These are phyloP conservation scores for Agroathelia rolfsii DNA, from an alignment of 1,284 basidiomycete species.

Conservation along the genomic window DNA sequence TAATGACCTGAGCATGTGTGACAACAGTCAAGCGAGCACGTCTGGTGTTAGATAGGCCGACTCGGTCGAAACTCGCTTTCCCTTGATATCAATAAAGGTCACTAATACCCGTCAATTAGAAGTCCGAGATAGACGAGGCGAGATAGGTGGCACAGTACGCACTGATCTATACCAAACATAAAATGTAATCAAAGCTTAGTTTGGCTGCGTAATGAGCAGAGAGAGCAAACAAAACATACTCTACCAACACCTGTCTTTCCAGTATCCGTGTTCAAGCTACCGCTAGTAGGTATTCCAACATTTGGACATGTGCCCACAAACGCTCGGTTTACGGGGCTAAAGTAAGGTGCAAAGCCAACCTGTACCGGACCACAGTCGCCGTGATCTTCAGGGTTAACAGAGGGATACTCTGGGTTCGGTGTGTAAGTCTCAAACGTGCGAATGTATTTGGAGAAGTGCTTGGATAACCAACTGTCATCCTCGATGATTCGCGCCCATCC, in stretches of 20 bases:
- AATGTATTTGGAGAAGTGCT: slow-evolving; percentile 36
- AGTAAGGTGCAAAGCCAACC: slow-evolving; percentile 32
- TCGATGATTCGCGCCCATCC: slow-evolving; percentile 3
- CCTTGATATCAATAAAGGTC: slow-evolving; percentile 47
- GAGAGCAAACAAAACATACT: slow-evolving; percentile 31
- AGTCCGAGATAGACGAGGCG: too few relatives aligned
- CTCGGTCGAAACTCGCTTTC: slow-evolving; percentile 49
- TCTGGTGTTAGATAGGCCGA: slow-evolving; percentile 53
- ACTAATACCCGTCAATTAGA: slow-evolving; percentile 26
- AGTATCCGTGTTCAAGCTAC: slow-evolving; percentile 40
- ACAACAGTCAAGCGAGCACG: slow-evolving; percentile 48
- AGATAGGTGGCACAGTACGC: too few relatives aligned
- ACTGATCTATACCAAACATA: too few relatives aligned
- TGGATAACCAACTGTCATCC: slow-evolving; percentile 2
- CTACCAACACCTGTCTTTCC: slow-evolving; percentile 43
- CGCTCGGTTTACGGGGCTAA: slow-evolving; percentile 22
- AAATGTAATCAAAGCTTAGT: too few relatives aligned
- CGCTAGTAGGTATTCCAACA: slow-evolving; percentile 35
- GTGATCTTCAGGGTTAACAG: slow-evolving; percentile 32
- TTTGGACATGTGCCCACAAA: slow-evolving; percentile 39
- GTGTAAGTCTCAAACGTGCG: slow-evolving; percentile 48
- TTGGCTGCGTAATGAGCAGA: too few relatives aligned
- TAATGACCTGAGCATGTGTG: slow-evolving; percentile 41
- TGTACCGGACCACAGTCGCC: slow-evolving; percentile 42
- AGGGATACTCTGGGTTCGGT: slow-evolving; percentile 35